Conservation (phyloP, 1,284 basidiomycete species). For the Ceratobasidium sp. region DNA sequence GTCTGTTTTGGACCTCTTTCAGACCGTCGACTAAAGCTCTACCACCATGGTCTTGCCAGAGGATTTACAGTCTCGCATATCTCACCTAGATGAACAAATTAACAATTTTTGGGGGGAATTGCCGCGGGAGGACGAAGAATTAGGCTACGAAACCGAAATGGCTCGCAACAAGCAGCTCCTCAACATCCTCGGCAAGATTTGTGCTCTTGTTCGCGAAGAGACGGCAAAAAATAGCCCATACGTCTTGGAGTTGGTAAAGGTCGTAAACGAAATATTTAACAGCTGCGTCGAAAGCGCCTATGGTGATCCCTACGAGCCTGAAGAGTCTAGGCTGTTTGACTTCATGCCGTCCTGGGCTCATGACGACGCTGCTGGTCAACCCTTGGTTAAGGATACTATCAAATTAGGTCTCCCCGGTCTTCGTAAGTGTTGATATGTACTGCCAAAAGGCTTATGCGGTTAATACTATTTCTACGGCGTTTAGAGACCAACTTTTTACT, state of each 20-base stretch:
- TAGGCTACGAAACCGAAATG: background rate
- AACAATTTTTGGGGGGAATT: background rate
- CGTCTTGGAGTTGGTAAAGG: conserved; percentile 9
- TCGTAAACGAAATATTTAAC: background rate
- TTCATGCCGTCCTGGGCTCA: conserved; percentile 42
- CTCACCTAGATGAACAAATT: background rate
- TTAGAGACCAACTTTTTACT: no score
- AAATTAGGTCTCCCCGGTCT: background rate
- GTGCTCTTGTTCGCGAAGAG: conserved; percentile 27
- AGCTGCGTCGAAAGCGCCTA: conserved; percentile 4
- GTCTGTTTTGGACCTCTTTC: no score
- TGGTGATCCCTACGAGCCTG: background rate
- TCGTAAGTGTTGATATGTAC: background rate
- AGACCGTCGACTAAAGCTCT: no score
- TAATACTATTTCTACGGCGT: background rate
- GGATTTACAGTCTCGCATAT: background rate
- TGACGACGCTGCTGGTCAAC: background rate
- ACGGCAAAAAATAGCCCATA: background rate
- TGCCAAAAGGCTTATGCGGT: no score
- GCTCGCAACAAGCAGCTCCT: background rate
- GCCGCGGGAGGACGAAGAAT: background rate
- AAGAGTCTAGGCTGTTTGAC: conserved; percentile 6
- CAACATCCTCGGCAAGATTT: conserved; percentile 14
- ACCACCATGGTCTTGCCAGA: background rate
- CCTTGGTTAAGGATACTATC: conserved; percentile 20